These are phyloP conservation scores for Hypoxylon perforatum DNA, from an alignment of 495 filamentous ascomycete genomes.

Conservation along the genomic window DNA sequence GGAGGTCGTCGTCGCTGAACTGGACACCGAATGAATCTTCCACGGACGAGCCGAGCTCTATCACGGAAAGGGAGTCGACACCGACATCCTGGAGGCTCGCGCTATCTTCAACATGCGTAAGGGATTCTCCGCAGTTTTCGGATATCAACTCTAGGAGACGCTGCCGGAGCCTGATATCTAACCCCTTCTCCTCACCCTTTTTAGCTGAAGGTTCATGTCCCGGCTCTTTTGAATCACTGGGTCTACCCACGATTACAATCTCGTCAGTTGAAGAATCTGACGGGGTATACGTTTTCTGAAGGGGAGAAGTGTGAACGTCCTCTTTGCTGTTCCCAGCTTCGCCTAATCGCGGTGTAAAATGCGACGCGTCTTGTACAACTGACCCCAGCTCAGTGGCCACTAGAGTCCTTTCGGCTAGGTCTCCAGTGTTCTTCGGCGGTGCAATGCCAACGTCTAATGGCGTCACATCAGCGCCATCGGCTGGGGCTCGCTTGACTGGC, in stretches of 20 bases:
- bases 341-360: neutral
- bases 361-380: neutral
- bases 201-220: neutral
- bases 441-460: neutral
- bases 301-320: neutral
- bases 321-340: neutral
- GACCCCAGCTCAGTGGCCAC: slow-evolving; percentile 1
- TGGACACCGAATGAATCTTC: slow-evolving; percentile 12
- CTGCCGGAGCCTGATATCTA: neutral
- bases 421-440: neutral
- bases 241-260: slow-evolving; percentile 8
- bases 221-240: neutral
- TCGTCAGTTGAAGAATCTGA: neutral
- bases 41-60: slow-evolving; percentile 10
- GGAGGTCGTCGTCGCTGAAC: slow-evolving; percentile 10
- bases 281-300: neutral
- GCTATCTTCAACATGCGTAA: slow-evolving; percentile 4
- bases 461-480: neutral
- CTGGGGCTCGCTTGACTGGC: neutral
- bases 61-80: slow-evolving; percentile 9
- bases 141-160: slow-evolving; percentile 9
- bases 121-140: slow-evolving; percentile 8
- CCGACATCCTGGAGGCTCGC: slow-evolving; percentile 7
- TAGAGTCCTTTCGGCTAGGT: slow-evolving; percentile 5
- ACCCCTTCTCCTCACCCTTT: neutral